Base-by-base conservation (phyloP, 345 rosid genomes). In the Rhodomyrtus tomentosa region DNA sequence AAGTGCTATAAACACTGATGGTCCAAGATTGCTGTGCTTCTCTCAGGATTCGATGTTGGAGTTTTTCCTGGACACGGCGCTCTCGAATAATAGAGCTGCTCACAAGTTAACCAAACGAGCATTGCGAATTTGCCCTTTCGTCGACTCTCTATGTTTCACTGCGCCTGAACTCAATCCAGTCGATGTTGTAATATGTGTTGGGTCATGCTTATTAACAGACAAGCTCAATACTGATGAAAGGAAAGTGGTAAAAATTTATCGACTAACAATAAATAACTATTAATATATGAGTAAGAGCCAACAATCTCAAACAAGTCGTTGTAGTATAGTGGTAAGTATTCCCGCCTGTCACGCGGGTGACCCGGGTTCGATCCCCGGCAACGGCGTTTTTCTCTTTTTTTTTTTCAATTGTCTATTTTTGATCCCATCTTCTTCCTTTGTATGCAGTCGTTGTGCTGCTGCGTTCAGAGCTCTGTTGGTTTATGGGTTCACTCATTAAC, bases 301-400 rank as follows among this genome's bases (percentile, higher is more conserved):
- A 0, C 0, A 0, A 0, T 0, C 0, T 0, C 50, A 29, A 1
- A 27, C 7, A 14, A 45, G 95, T 93, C 92, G 96, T 94, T 94
- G 96, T 94, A 93, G 94, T 94, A 93, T 93, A 90, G 96, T 95
- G 98, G 98, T 94, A 6, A 94, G 98, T 94, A 95, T 95, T 92
- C 92, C 93, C 92, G 95, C 94, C 96, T 93, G 95, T 95, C 98
- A 95, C 96, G 91, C 94, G 95, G 95, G 93, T 85, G 96, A 93
- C 96, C 95, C 94, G 95, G 93, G 96, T 93, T 95, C 98, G 98
- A 94, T 93, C 94, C 93, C 98, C 95, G 94, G 97, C 95, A 93
- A 89, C 93, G 96, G 96, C 93, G 97, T 2, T 15, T 20, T 82
- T 21, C 53, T 45, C 38, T 49, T 8, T 1, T 0, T 10, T 7